Evolutionary conservation across 1,284 basidiomycete genomes (phyloP), one percentile per base, ranked within the genome.

Genomic region (Austropuccinia psidii): DNA sequence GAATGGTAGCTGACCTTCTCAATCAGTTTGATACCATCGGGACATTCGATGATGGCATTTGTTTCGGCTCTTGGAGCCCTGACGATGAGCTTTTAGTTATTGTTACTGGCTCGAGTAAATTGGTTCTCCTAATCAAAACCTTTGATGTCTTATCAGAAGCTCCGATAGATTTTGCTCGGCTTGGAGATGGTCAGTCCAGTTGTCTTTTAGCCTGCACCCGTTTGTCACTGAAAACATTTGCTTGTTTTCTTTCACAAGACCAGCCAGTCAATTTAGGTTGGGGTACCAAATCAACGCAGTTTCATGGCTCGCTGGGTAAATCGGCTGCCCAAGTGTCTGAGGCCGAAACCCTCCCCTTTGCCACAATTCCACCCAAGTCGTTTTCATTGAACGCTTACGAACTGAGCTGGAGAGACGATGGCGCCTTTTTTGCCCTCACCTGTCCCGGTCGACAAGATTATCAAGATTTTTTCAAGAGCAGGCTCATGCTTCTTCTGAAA

Each of bases 281-380:
- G 96, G 96, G 96, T 35, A 91, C 91, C 4, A 96, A 95, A 79
- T 86, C 90, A 78, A 98, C 96, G 0, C 96, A 99, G 80, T 99
- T 99, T 80, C 94, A 98, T 78, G 96, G 96, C 15, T 94, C 93
- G 0, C 84, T 93, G 4, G 96, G 96, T 35, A 98, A 98, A 81
- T 84, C 86, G 9, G 90, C 90, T 4, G 91, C 91, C 0, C 78
- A 81, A 29, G 78, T 15, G 77, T 79, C 3, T 76, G 24, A 37
- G 35, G n/a, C 49, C n/a, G 78, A 17, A 77, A 79, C 3, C 76
- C 33, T 27, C 21, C 24, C 49, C n/a, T n/a, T n/a, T n/a, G n/a
- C n/a, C n/a, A n/a, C n/a, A n/a, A n/a, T n/a, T n/a, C n/a, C n/a
- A n/a, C n/a, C n/a, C n/a, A n/a, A n/a, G n/a, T n/a, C n/a, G n/a